phyloP scores from a whole-genome alignment of 108 stramenopile species.

The Skeletonema costatum region DNA sequence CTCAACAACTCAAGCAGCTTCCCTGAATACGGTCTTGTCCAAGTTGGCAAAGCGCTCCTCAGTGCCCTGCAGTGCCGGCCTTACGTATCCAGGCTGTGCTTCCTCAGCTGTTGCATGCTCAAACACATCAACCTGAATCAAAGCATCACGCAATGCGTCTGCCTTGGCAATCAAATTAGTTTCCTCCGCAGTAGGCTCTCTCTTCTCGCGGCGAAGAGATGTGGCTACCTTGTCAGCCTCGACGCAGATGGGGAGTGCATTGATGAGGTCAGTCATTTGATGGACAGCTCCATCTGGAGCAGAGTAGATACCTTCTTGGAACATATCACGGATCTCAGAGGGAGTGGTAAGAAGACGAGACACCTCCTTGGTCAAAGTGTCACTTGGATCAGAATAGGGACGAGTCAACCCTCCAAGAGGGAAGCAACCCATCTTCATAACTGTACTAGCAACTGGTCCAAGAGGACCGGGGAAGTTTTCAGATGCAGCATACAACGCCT shows the following conservation, averaged over 20 bases:
- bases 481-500: constrained; percentile 91
- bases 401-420: constrained; percentile 87
- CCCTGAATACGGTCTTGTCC: constrained; percentile 78
- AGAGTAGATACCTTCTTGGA: constrained; percentile 80
- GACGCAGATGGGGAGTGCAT: constrained; percentile 89
- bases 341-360: constrained; percentile 90
- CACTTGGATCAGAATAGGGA: constrained; percentile 86
- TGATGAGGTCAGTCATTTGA: constrained; percentile 86
- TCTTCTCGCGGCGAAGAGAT: constrained; percentile 87
- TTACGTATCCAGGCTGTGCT: constrained; percentile 71
- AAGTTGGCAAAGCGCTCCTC: constrained; percentile 77
- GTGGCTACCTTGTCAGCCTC: constrained; percentile 93
- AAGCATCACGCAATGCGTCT: constrained; percentile 92
- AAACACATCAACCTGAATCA: constrained; percentile 96
- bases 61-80: constrained; percentile 86
- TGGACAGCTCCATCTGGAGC: constrained; percentile 85
- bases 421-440: constrained; percentile 93
- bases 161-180: constrained; percentile 90
- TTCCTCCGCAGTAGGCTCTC: constrained; percentile 91
- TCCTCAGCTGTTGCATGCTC: constrained; percentile 79
- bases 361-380: constrained; percentile 92
- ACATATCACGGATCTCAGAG: constrained; percentile 82
- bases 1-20: constrained; percentile 29
- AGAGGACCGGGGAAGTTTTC: constrained; percentile 95
- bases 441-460: constrained; percentile 77